Evolutionary conservation across 257 asterid species (phyloP).

Genomic region (Knoxia roxburghii): DNA sequence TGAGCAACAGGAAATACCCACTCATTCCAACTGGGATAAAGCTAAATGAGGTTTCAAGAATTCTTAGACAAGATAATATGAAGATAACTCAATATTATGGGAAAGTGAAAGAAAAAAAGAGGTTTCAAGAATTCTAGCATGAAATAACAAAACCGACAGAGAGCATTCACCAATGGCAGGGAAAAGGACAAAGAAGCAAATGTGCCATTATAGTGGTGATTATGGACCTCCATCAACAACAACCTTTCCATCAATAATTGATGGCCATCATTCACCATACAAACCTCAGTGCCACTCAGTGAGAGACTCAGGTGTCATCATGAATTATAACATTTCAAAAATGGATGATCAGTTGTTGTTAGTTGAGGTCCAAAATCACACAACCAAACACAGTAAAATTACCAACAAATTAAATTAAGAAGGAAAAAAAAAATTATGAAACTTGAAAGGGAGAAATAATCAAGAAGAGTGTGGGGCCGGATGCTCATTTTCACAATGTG

Average conservation of each 20-base stretch:
- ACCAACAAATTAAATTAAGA: conserved; percentile 9
- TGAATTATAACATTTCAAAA: conserved; percentile 25
- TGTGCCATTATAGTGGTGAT: conserved; percentile 43
- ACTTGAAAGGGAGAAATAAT: conserved; percentile 21
- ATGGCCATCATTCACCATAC: conserved; percentile 42
- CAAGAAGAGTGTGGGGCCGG: conserved; percentile 37
- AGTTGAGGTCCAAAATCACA: conserved; percentile 27
- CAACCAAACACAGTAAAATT: conserved; percentile 25
- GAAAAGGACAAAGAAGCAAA: conserved; percentile 42
- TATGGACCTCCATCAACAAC: conserved; percentile 40
- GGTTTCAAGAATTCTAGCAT: conserved; percentile 12
- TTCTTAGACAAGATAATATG: too few species aligned
- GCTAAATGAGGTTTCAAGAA: conserved; percentile 19
- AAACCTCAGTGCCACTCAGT: conserved; percentile 47
- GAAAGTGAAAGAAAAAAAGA: too few species aligned
- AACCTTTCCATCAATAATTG: conserved; percentile 44
- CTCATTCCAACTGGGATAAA: conserved; percentile 28
- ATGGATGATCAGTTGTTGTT: background rate
- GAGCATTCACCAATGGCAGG: conserved; percentile 26
- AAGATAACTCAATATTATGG: too few species aligned
- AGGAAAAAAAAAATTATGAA: conserved; percentile 1
- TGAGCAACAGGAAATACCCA: conserved; percentile 19
- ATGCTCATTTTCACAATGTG: conserved; percentile 37
- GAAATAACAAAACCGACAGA: conserved; percentile 28
- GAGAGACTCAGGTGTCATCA: conserved; percentile 32